These are phyloP conservation scores for Chlamydomonas applanata DNA, from an alignment of 139 green algal genomes.

Conservation along the genomic window DNA sequence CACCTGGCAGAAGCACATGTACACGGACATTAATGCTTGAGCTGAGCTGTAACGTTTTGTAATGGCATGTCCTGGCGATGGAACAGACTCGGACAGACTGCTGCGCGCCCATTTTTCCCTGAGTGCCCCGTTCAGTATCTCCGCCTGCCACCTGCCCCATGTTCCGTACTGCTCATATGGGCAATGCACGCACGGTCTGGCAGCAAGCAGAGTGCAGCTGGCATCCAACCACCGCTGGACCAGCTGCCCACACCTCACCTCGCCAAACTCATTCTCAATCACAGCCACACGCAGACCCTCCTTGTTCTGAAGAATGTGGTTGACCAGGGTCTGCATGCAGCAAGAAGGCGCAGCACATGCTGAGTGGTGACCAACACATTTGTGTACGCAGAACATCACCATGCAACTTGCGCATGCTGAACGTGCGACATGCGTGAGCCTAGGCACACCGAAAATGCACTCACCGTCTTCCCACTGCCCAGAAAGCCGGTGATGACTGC, in stretches of 20 bases:
- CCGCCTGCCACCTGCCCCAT: too few species aligned
- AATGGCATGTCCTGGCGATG: too few species aligned
- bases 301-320: constrained; percentile 74
- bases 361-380: not conserved
- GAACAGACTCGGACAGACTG: too few species aligned
- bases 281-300: constrained; percentile 76
- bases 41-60: too few species aligned
- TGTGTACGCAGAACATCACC: not conserved
- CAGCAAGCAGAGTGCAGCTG: too few species aligned
- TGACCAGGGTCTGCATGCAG: constrained; percentile 73
- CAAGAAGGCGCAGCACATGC: not conserved
- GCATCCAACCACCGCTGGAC: too few species aligned
- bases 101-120: not conserved
- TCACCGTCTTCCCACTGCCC: constrained; percentile 38
- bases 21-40: too few species aligned
- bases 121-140: too few species aligned
- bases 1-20: constrained; percentile 52
- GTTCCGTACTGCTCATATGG: too few species aligned
- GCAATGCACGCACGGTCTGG: too few species aligned
- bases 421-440: not conserved
- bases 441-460: not conserved
- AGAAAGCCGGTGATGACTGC: constrained; percentile 46
- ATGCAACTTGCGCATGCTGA: not conserved
- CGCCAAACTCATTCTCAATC: constrained; percentile 85
- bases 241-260: constrained; percentile 11